These are phyloP conservation scores for Monilinia fructicola DNA, from an alignment of 2,329 filamentous ascomycete species.

Conservation along the genomic window DNA sequence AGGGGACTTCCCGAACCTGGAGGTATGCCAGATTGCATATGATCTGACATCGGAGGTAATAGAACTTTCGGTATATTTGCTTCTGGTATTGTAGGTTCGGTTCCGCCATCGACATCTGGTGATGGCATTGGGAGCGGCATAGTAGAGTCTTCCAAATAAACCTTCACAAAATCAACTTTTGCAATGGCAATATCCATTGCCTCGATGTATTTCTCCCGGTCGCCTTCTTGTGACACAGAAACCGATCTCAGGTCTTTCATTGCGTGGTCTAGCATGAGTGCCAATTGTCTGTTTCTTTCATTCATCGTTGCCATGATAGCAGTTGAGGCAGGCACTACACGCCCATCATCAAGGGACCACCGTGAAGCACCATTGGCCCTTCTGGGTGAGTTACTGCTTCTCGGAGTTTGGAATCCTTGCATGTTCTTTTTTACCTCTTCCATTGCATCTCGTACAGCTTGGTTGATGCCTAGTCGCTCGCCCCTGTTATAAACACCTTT, in stretches of 20 bases:
- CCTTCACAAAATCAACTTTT: constrained; percentile 65
- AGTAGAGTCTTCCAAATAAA: constrained; percentile 58
- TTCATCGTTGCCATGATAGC: constrained; percentile 55
- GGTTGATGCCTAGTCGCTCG: constrained; percentile 76
- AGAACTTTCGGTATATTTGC: constrained; percentile 20
- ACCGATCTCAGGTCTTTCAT: constrained; percentile 62
- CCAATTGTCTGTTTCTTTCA: constrained; percentile 64
- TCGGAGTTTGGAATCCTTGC: constrained; percentile 61
- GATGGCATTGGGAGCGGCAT: constrained; percentile 47
- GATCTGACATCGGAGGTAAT: constrained; percentile 14
- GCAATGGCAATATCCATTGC: constrained; percentile 59
- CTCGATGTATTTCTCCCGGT: constrained; percentile 48
- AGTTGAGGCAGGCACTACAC: constrained; percentile 35
- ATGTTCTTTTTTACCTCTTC: constrained; percentile 78
- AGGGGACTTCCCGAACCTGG: neutral
- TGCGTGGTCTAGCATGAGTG: constrained; percentile 66
- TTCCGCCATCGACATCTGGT: constrained; percentile 1
- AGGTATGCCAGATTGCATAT: neutral
- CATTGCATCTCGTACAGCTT: constrained; percentile 76
- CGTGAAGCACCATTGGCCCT: constrained; percentile 32
- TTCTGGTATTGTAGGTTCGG: constrained; percentile 8
- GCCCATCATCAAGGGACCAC: constrained; percentile 40
- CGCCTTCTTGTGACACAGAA: constrained; percentile 51
- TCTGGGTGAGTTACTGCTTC: constrained; percentile 43
- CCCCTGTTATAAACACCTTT: constrained; percentile 71